Evolutionary conservation across 306 rosid genomes (phyloP), one percentile per base, ranked within the genome.

Genomic region (Casuarina equisetifolia): DNA sequence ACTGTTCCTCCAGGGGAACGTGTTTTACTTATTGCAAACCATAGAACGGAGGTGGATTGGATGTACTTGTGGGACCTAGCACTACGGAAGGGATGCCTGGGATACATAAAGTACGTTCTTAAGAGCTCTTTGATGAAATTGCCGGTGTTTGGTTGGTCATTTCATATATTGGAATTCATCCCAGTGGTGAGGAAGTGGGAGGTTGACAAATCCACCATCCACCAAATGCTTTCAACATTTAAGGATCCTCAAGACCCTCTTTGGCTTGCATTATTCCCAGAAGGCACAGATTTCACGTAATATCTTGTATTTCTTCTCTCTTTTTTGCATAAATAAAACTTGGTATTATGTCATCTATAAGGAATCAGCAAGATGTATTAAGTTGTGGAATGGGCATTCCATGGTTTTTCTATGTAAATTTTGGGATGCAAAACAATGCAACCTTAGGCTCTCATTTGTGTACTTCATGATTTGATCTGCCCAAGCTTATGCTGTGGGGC

Each of bases 11-110:
- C 84, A 0, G 84, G 80, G 74, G 91, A 92, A 78, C 85, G 90
- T 39, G 73, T 85, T 77, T 78, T 92, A 81, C 84, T 92, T 74
- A 87, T 92, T 2, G 91, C 97, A 20, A 92, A 92, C 80, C 97
- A 92, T 76, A 84, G 97, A 83, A 92, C 97, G 17, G 97, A 92
- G 81, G 93, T 92, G 9, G 97, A 92, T 53, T 92, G 97, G 97
- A 92, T 92, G 97, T 92, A 92, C 74, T 80, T 90, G 81, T 92
- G 97, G 97, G 93, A 92, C 86, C 79, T 92, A 82, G 97, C 97
- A 3, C 72, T 84, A 86, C 85, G 97, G 63, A 92, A 92, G 80
- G 95, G 89, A 76, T 76, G 85, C 81, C 78, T 85, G 35, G 97
- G 97, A 74, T 85, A 57, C 84, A 84, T 92, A 80, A 92, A 84